Evolutionary conservation across 768 basidiomycete species (phyloP).

Genomic region (Tubosaeta sp.): DNA sequence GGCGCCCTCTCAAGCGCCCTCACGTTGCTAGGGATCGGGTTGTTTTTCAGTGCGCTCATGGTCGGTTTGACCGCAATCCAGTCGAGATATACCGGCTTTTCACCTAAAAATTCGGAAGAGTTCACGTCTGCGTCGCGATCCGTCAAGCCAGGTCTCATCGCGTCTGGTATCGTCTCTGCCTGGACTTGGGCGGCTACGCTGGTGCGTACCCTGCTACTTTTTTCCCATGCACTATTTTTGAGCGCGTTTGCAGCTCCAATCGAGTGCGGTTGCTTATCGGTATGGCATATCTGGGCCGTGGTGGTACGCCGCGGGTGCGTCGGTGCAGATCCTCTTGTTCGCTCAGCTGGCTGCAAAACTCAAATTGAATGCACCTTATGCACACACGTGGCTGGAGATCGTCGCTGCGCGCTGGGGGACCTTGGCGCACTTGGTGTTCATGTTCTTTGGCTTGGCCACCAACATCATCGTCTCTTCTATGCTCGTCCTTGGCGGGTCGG

Average conservation of each 20-base stretch:
- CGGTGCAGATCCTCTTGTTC: slow-evolving; percentile 86
- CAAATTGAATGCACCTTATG: slow-evolving; percentile 85
- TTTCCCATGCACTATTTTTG: not conserved
- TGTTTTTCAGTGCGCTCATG: slow-evolving; percentile 87
- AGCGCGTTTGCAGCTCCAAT: slow-evolving; percentile 52
- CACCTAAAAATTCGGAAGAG: slow-evolving; percentile 76
- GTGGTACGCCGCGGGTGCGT: slow-evolving; percentile 92
- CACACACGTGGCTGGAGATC: slow-evolving; percentile 87
- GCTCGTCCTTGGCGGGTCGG: slow-evolving; percentile 76
- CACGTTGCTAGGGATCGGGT: slow-evolving; percentile 61
- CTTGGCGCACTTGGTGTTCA: slow-evolving; percentile 75
- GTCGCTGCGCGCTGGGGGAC: slow-evolving; percentile 78
- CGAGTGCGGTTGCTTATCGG: slow-evolving; percentile 80
- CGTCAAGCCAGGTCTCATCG: slow-evolving; percentile 89
- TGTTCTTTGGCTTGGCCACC: slow-evolving; percentile 90
- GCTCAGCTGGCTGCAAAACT: slow-evolving; percentile 88
- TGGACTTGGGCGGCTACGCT: slow-evolving; percentile 90
- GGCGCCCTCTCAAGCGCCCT: slow-evolving; percentile 1
- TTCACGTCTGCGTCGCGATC: slow-evolving; percentile 79
- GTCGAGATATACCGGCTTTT: slow-evolving; percentile 77
- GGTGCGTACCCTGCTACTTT: slow-evolving; percentile 30
- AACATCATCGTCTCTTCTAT: slow-evolving; percentile 91
- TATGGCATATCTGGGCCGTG: slow-evolving; percentile 83
- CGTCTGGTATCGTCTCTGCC: slow-evolving; percentile 87
- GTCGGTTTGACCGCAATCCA: slow-evolving; percentile 73